Base-by-base conservation (phyloP, 2,329 filamentous ascomycete genomes). In the Aureobasidium leucospermi region DNA sequence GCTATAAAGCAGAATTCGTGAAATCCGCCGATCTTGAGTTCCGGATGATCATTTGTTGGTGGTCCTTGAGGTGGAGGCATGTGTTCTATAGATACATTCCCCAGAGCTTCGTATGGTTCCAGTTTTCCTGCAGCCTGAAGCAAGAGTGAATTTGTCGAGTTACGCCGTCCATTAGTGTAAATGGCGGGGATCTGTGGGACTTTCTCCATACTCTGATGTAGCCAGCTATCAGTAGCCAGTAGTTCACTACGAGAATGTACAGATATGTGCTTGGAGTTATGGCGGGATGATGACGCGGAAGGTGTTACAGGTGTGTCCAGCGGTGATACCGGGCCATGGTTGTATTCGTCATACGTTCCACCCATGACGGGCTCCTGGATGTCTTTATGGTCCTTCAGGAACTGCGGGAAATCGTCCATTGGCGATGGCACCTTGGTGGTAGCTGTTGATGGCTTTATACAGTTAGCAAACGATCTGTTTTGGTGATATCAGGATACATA, bases 191-290 rank as follows among this genome's bases (percentile, higher is more conserved):
- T 63, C 15, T 68, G 64, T 39, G 64, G 63, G 23, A 65, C 63
- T 11, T 61, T 56, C 34, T 63, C 62, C 55, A 59, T 59, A 32
- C 62, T 60, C 10, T 63, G 61, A 32, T 63, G 60, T 43, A 62
- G 64, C 36, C 65, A 58, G 46, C 58, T 64, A 23, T 66, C 61
- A 7, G 60, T 62, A 11, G 63, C 65, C 15, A 69, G 58, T 6
- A 67, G 66, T 32, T 71, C 66, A 0, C 67, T 65, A 53, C 65
- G 56, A 15, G 66, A 69, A 51, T 71, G 68, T 6, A 70, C 62
- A 23, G 68, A 70, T 42, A 71, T 65, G 29, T 70, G 69, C 49
- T 68, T 63, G 13, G 67, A 67, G 41, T 68, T 68, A 65, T 69
- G 68, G n/a, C 66, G 48, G 15, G 67, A 69, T 34, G 62, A 60